phyloP scores from a whole-genome alignment of 2,329 filamentous ascomycete species.

The Aspergillus sp. region DNA sequence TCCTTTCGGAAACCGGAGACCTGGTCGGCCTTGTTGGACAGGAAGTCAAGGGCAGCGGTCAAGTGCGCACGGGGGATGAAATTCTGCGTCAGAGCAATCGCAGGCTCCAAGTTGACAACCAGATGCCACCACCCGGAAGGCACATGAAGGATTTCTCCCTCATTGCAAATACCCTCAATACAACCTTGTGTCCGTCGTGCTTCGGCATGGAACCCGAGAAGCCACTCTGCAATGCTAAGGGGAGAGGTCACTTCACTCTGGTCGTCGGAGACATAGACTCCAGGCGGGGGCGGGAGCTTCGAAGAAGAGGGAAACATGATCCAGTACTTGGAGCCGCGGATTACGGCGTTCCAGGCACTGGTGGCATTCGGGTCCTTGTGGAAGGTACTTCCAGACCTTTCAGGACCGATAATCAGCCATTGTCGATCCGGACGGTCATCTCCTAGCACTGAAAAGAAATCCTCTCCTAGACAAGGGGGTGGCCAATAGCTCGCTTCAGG shows the following conservation, averaged over 20 bases:
- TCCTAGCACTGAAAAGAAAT: constrained; percentile 77
- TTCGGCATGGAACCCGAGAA: constrained; percentile 81
- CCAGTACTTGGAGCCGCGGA: constrained; percentile 93
- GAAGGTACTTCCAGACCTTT: constrained; percentile 85
- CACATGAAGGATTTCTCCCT: constrained; percentile 86
- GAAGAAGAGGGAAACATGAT: constrained; percentile 86
- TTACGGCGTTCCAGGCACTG: constrained; percentile 87
- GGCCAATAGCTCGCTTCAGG: constrained; percentile 65
- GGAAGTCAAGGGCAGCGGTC: constrained; percentile 69
- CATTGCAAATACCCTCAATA: constrained; percentile 75
- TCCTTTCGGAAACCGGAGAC: constrained; percentile 78
- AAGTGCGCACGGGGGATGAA: constrained; percentile 78
- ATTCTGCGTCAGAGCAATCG: constrained; percentile 90
- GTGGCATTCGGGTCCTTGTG: constrained; percentile 75
- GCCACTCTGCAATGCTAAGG: constrained; percentile 93
- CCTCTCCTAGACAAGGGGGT: constrained; percentile 78
- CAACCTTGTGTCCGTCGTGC: constrained; percentile 73
- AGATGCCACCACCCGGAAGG: constrained; percentile 96
- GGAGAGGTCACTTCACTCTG: constrained; percentile 91
- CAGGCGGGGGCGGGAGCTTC: constrained; percentile 65
- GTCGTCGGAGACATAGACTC: constrained; percentile 84
- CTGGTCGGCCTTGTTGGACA: constrained; percentile 77
- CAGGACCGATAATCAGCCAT: constrained; percentile 89
- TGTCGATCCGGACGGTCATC: constrained; percentile 76
- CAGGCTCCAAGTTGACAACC: constrained; percentile 80